A percentile compares a stretch with the other conserved stretches of the same genome.
Evolutionary conservation across 1,284 basidiomycete genomes (phyloP).

Genomic region (Fomes fomentarius): DNA sequence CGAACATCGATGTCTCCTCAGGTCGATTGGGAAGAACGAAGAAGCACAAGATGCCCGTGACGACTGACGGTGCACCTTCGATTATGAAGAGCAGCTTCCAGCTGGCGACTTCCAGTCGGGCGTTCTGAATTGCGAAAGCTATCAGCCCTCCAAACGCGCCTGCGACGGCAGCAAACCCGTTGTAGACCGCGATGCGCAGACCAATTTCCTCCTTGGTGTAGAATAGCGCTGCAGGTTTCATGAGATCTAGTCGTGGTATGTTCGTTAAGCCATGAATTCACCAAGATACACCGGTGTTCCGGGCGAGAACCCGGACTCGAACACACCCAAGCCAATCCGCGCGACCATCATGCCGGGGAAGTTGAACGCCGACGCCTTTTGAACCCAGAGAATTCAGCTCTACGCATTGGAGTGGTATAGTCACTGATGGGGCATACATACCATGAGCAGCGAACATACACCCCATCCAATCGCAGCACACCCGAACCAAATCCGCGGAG

Average conservation of each 20-base stretch:
- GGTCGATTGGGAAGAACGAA: conserved; percentile 78
- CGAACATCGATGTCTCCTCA: conserved; percentile 73
- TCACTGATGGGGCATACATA: conserved; percentile 38
- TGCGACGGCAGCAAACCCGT: conserved; percentile 78
- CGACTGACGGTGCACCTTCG: conserved; percentile 71
- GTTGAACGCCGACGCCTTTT: conserved; percentile 64
- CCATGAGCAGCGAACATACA: conserved; percentile 69
- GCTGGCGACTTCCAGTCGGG: conserved; percentile 49
- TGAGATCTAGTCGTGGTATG: not conserved
- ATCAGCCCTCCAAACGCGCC: conserved; percentile 81
- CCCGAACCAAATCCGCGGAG: conserved; percentile 69
- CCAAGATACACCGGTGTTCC: conserved; percentile 78
- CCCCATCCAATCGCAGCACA: conserved; percentile 72
- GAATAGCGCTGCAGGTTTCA: conserved; percentile 56
- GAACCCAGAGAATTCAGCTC: too few species aligned
- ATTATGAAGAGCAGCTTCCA: conserved; percentile 81
- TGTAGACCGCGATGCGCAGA: conserved; percentile 74
- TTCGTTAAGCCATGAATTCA: conserved; percentile 40
- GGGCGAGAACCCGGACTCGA: conserved; percentile 76
- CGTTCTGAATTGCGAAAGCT: conserved; percentile 71
- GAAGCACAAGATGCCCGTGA: conserved; percentile 68
- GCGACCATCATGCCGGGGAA: conserved; percentile 61
- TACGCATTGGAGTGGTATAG: too few species aligned
- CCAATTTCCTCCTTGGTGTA: conserved; percentile 78
- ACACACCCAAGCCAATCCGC: conserved; percentile 65